Base-by-base conservation (phyloP, 768 basidiomycete species). In the Xerocomellus intermedius region DNA sequence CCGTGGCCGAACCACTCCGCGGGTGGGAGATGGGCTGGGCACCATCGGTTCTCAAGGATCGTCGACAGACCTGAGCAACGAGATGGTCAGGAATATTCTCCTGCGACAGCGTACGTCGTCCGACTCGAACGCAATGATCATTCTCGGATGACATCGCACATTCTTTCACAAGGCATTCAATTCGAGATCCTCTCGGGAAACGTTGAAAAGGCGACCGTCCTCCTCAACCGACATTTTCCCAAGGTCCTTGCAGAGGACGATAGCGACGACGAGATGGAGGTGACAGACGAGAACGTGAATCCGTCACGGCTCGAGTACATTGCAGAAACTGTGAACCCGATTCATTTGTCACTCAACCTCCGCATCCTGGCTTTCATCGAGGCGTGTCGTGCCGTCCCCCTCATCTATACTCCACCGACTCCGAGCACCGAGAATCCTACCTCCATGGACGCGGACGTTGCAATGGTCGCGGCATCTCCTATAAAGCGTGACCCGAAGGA, bases 311-410 rank as follows among this genome's bases (percentile, higher is more conserved):
- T 80, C 41, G 71, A 79, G 52, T 87, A 83, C 58, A 68, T 81
- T 21, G 74, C 82, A 24, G 73, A 83, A 4, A 86, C 82, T 2
- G 87, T 92, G 7, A 78, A 87, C 44, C 87, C 93, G n/a, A 69
- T 76, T 2, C 91, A 94, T 62, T 78, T 96, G 49, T 75, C 77
- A 17, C 80, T 98, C 57, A 94, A 97, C 66, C 84, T 98, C 37
- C 87, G 87, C 47, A 90, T 97, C 45, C 85, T 89, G 39, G 82
- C 83, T 2, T 98, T 97, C 74, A 85, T 91, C 64, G 95, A 98
- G 70, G 81, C 86, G 21, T 85, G 91, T 59, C 84, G 93, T 28
- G 87, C 88, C 3, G 68, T 81, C 13, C 88, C 90, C 4, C 77
- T 91, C 17, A 72, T 73, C 4, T 80, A 79, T 62, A 69, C 36